Conservation (phyloP, 495 filamentous ascomycete species). For the Lindgomyces ingoldianus region DNA sequence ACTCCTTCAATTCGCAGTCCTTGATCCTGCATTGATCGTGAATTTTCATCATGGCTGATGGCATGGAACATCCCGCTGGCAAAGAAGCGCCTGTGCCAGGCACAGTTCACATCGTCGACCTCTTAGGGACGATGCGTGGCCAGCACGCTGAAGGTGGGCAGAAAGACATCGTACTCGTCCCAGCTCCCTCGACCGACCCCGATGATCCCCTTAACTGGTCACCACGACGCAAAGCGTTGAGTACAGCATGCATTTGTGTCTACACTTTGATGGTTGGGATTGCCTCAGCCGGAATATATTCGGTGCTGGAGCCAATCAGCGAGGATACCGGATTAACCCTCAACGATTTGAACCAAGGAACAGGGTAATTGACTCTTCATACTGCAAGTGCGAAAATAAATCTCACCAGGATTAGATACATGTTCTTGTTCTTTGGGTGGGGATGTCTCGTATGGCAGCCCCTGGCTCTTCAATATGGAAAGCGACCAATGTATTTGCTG, state of each 20-base stretch:
- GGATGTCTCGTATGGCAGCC: slow-evolving; percentile 70
- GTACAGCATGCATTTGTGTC: slow-evolving; percentile 34
- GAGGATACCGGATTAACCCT: slow-evolving; percentile 57
- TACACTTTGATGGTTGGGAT: slow-evolving; percentile 66
- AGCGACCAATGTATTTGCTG: slow-evolving; percentile 62
- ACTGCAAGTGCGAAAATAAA: not conserved
- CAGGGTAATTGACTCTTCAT: slow-evolving; percentile 55
- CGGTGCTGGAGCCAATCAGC: slow-evolving; percentile 60
- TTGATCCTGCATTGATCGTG: too few relatives aligned
- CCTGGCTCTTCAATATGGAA: slow-evolving; percentile 66
- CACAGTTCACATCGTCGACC: slow-evolving; percentile 40
- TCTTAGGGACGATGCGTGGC: slow-evolving; percentile 32
- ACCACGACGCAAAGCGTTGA: slow-evolving; percentile 35
- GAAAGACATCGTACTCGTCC: slow-evolving; percentile 40
- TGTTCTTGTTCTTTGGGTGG: slow-evolving; percentile 62
- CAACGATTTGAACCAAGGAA: slow-evolving; percentile 59
- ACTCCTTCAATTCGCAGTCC: too few relatives aligned
- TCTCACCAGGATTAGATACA: slow-evolving; percentile 5
- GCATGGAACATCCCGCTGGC: too few relatives aligned
- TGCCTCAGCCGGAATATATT: slow-evolving; percentile 61
- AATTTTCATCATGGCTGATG: too few relatives aligned
- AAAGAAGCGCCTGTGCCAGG: slow-evolving; percentile 26
- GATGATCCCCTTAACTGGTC: slow-evolving; percentile 41
- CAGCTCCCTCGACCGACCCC: slow-evolving; percentile 35
- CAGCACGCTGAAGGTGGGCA: slow-evolving; percentile 32